These are phyloP conservation scores for Kondoa malvinella DNA, from an alignment of 768 basidiomycete species.

Conservation along the genomic window DNA sequence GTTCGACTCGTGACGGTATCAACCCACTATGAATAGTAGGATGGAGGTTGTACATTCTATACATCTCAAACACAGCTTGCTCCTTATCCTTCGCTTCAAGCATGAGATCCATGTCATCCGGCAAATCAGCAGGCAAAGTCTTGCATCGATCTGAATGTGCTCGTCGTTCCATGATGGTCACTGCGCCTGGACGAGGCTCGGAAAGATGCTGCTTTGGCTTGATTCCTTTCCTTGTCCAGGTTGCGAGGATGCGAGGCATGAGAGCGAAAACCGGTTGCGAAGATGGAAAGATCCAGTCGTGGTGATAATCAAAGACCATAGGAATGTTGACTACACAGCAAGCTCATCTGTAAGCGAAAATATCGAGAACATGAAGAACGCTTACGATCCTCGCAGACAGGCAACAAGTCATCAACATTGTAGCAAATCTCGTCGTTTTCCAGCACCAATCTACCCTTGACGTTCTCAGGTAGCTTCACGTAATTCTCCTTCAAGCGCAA, in stretches of 20 bases:
- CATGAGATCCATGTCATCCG: constrained; percentile 31
- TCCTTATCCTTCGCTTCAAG: constrained; percentile 68
- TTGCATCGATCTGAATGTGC: constrained; percentile 75
- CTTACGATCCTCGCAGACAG: constrained; percentile 51
- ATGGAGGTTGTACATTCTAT: constrained; percentile 55
- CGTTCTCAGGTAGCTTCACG: constrained; percentile 41
- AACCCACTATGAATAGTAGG: constrained; percentile 41
- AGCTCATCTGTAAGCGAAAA: not conserved
- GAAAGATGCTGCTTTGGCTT: constrained; percentile 82
- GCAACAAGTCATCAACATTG: constrained; percentile 71
- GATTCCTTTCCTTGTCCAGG: constrained; percentile 61
- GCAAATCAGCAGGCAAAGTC: constrained; percentile 41
- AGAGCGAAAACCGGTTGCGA: constrained; percentile 44
- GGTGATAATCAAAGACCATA: constrained; percentile 45
- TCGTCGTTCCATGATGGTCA: constrained; percentile 62
- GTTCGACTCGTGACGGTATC: not conserved
- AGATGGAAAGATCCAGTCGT: constrained; percentile 48
- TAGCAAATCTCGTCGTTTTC: constrained; percentile 96
- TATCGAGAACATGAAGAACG: not conserved
- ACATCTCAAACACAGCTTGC: constrained; percentile 74
- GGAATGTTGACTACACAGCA: constrained; percentile 42
- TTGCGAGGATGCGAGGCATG: constrained; percentile 55
- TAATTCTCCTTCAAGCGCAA: constrained; percentile 58
- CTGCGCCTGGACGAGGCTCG: constrained; percentile 70
- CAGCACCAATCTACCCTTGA: constrained; percentile 60